Conservation (phyloP, 1,284 basidiomycete genomes). For the Thecaphora thlaspeos region DNA sequence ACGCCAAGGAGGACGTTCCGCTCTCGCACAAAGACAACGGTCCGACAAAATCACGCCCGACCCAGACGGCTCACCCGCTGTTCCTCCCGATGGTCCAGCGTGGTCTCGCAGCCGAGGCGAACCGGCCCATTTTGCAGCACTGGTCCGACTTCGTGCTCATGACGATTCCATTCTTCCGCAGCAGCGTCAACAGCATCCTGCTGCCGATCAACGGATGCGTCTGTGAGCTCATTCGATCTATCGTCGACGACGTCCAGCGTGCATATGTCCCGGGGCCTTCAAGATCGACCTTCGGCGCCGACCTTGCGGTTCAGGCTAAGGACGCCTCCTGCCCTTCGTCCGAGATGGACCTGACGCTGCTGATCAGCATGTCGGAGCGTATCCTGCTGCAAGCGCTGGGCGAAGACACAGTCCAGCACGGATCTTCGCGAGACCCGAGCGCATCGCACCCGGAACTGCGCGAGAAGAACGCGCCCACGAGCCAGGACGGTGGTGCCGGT, state of each 20-base stretch:
- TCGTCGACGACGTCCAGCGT: conserved; percentile 64
- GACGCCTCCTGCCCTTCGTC: conserved; percentile 19
- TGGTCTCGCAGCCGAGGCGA: conserved; percentile 70
- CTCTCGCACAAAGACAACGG: not conserved
- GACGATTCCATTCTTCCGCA: conserved; percentile 79
- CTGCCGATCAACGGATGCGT: conserved; percentile 77
- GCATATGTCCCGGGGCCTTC: conserved; percentile 46
- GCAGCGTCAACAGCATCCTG: conserved; percentile 69
- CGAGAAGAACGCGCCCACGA: not conserved
- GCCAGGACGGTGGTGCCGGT: conserved; percentile 8
- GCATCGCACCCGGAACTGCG: not conserved
- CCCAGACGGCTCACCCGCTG: conserved; percentile 60
- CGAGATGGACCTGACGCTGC: conserved; percentile 36
- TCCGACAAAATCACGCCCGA: not conserved
- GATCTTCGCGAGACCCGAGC: not conserved
- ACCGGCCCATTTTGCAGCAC: conserved; percentile 80
- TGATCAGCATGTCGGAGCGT: conserved; percentile 42
- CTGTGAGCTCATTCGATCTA: conserved; percentile 70
- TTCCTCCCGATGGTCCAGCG: conserved; percentile 76
- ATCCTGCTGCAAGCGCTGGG: conserved; percentile 22
- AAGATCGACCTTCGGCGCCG: conserved; percentile 29
- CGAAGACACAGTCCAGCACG: not conserved
- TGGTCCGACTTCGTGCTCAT: conserved; percentile 96
- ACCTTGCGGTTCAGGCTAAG: conserved; percentile 15
- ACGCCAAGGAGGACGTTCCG: not conserved